These are phyloP conservation scores for Candida cerambycidarum DNA, from an alignment of 805 yeast genomes.

Conservation along the genomic window DNA sequence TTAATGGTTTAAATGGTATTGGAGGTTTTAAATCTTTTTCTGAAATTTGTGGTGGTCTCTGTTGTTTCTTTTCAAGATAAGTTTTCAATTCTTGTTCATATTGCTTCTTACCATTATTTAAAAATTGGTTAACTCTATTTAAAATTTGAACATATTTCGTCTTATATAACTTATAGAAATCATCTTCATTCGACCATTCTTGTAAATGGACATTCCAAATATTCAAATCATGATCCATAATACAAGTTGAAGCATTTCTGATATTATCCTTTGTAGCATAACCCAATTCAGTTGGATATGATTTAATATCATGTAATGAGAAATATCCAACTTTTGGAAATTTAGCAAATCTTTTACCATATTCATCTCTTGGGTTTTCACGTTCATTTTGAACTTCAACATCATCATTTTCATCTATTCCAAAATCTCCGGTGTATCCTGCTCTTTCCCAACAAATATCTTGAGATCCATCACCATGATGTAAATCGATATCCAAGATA, in stretches of 20 bases:
- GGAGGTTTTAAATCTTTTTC: slow-evolving; percentile 30
- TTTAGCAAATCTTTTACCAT: slow-evolving; percentile 43
- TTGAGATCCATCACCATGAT: slow-evolving; percentile 89
- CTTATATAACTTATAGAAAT: slow-evolving; percentile 62
- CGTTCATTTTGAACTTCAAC: slow-evolving; percentile 25
- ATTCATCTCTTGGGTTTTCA: slow-evolving; percentile 44
- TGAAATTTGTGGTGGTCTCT: slow-evolving; percentile 17
- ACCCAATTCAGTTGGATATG: slow-evolving; percentile 81
- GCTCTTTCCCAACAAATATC: slow-evolving; percentile 83
- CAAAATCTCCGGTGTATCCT: slow-evolving; percentile 51
- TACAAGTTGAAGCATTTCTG: slow-evolving; percentile 75
- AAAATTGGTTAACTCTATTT: slow-evolving; percentile 64
- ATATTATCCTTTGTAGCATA: slow-evolving; percentile 71
- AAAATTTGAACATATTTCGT: slow-evolving; percentile 61
- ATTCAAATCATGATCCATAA: slow-evolving; percentile 72
- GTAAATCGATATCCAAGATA: slow-evolving; percentile 78
- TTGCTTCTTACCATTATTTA: slow-evolving; percentile 47
- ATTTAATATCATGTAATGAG: slow-evolving; percentile 80
- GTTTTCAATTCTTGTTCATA: slow-evolving; percentile 36
- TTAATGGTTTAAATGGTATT: slow-evolving; percentile 45
- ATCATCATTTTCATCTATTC: slow-evolving; percentile 48
- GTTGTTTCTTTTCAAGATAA: slow-evolving; percentile 20
- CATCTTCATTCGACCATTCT: slow-evolving; percentile 60
- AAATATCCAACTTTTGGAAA: slow-evolving; percentile 75
- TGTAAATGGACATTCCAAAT: slow-evolving; percentile 85